phyloP scores from a whole-genome alignment of 2,329 filamentous ascomycete species.

The Dryadomyces quercus-mongolicae region DNA sequence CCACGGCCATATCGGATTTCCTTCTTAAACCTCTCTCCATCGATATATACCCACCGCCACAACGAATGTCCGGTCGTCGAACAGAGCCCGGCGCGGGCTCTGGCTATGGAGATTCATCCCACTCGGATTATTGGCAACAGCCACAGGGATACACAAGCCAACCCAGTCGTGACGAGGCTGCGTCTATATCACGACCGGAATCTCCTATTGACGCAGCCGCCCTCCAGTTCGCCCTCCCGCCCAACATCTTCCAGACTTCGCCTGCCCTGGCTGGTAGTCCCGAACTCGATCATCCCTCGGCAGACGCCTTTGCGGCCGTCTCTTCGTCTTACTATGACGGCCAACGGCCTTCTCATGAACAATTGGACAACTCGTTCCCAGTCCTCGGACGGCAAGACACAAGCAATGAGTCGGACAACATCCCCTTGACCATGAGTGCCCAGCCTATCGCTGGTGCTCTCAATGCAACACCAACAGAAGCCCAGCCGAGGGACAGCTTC shows the following conservation, averaged over 20 bases:
- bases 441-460: slow-evolving; percentile 43
- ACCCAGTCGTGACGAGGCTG: slow-evolving; percentile 22
- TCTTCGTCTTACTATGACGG: slow-evolving; percentile 29
- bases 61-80: slow-evolving; percentile 22
- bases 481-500: slow-evolving; percentile 39
- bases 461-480: slow-evolving; percentile 17
- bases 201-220: slow-evolving; percentile 42
- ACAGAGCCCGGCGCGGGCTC: slow-evolving; percentile 9
- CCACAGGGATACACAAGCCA: slow-evolving; percentile 27
- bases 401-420: slow-evolving; percentile 41
- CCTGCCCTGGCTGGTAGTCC: slow-evolving; percentile 7
- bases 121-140: slow-evolving; percentile 37
- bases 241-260: slow-evolving; percentile 29
- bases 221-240: slow-evolving; percentile 42
- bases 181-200: slow-evolving; percentile 23
- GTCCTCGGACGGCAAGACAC: slow-evolving; percentile 15
- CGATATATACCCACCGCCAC: neutral
- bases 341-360: slow-evolving; percentile 20
- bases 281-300: neutral
- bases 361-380: neutral
- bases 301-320: slow-evolving; percentile 3
- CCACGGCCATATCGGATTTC: slow-evolving; percentile 50
- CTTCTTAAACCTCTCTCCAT: neutral
- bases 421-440: slow-evolving; percentile 43
- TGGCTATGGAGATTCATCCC: neutral